These are phyloP conservation scores for Thelephora terrestris DNA, from an alignment of 1,284 basidiomycete genomes.

Conservation along the genomic window DNA sequence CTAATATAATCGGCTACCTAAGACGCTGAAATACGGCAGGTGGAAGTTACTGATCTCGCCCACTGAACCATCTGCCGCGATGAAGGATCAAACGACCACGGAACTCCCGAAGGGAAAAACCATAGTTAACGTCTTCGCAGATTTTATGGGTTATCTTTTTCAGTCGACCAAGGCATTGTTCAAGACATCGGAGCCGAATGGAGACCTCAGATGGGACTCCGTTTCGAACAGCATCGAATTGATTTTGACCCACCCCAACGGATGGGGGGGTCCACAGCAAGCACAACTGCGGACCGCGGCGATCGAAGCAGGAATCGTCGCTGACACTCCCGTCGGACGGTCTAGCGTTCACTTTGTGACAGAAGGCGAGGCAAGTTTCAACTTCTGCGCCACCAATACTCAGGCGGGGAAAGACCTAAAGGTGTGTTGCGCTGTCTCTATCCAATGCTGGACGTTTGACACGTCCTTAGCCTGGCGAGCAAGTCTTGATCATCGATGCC, in stretches of 20 bases:
- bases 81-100: neutral
- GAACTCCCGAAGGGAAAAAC: conserved; percentile 18
- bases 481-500: conserved; percentile 10
- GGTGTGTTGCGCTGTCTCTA: conserved; percentile 9
- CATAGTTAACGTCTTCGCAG: conserved; percentile 8
- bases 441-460: neutral
- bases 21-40: neutral
- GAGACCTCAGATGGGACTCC: conserved; percentile 4
- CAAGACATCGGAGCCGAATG: conserved; percentile 4
- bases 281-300: conserved; percentile 24
- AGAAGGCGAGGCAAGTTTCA: conserved; percentile 35
- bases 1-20: too few species aligned
- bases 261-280: conserved; percentile 28
- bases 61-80: neutral
- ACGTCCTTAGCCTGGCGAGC: conserved; percentile 1
- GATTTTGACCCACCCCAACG: conserved; percentile 28
- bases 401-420: conserved; percentile 10
- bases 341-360: conserved; percentile 29
- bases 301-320: conserved; percentile 19
- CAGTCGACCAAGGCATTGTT: conserved; percentile 1
- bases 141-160: conserved; percentile 8
- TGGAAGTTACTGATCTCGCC: neutral
- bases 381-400: conserved; percentile 28
- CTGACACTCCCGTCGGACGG: conserved; percentile 15
- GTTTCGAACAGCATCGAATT: conserved; percentile 16